A percentile compares a stretch with the other conserved stretches of the same genome.
Conservation (phyloP, 2,329 filamentous ascomycete species). For the Penicillium polonicum region DNA sequence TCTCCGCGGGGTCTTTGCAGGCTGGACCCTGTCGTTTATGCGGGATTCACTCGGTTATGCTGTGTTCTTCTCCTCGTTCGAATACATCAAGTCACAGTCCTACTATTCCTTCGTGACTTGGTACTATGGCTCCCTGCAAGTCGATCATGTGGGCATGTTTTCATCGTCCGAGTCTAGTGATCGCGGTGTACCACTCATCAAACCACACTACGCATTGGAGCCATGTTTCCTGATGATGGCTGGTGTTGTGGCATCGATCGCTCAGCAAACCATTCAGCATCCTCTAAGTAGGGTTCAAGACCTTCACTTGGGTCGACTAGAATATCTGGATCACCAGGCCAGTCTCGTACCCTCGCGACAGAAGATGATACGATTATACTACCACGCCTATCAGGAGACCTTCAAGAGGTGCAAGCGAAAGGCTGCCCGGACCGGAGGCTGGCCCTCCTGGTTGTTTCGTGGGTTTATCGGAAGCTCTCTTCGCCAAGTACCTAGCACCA, state of each 20-base stretch:
- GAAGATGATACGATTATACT: slow-evolving; percentile 55
- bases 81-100: slow-evolving; percentile 61
- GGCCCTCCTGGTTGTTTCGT: slow-evolving; percentile 56
- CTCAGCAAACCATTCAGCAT: slow-evolving; percentile 59
- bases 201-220: slow-evolving; percentile 63
- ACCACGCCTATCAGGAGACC: slow-evolving; percentile 61
- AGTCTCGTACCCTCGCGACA: slow-evolving; percentile 43
- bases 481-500: slow-evolving; percentile 62
- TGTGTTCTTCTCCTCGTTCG: slow-evolving; percentile 63
- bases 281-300: slow-evolving; percentile 60
- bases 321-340: slow-evolving; percentile 57
- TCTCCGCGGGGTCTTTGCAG: slow-evolving; percentile 60
- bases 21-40: slow-evolving; percentile 59
- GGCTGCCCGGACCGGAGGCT: slow-evolving; percentile 54
- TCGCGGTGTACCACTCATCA: slow-evolving; percentile 49
- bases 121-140: slow-evolving; percentile 52
- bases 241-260: slow-evolving; percentile 58
- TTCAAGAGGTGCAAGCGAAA: slow-evolving; percentile 54
- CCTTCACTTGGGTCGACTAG: slow-evolving; percentile 59
- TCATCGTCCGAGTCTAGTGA: slow-evolving; percentile 29
- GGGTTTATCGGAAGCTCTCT: slow-evolving; percentile 58
- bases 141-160: slow-evolving; percentile 29
- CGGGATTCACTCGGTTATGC: slow-evolving; percentile 62
- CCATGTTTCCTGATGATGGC: slow-evolving; percentile 61
- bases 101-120: slow-evolving; percentile 62